phyloP scores from a whole-genome alignment of 345 rosid species.

The Salix caprea region DNA sequence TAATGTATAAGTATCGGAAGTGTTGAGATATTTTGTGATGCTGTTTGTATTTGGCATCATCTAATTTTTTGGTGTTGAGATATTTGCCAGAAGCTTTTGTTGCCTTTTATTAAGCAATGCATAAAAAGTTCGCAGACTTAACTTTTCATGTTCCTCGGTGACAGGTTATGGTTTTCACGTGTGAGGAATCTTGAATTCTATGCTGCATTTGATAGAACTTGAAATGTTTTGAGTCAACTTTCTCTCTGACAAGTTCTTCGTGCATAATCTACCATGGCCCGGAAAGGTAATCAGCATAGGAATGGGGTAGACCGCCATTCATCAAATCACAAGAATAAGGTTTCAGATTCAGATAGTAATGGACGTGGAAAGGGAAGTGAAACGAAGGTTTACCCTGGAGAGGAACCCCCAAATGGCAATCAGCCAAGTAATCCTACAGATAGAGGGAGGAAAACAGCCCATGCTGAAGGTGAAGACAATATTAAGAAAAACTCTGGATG shows the following conservation, averaged over 20 bases:
- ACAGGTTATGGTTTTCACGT: slow-evolving; percentile 21
- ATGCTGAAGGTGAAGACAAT: slow-evolving; percentile 30
- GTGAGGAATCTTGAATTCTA: background rate
- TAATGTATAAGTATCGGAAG: background rate
- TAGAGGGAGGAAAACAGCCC: slow-evolving; percentile 13
- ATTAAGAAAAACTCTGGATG: slow-evolving; percentile 25
- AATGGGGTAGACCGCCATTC: slow-evolving; percentile 57
- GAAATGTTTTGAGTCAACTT: slow-evolving; percentile 21
- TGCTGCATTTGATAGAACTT: background rate
- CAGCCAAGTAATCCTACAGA: slow-evolving; percentile 29
- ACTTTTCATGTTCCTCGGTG: slow-evolving; percentile 9
- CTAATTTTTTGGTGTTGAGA: background rate
- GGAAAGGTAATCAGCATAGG: slow-evolving; percentile 75
- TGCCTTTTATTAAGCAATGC: background rate
- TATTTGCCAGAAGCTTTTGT: background rate
- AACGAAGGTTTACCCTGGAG: slow-evolving; percentile 38
- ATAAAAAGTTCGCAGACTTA: background rate
- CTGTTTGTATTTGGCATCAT: background rate
- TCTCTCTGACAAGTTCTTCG: slow-evolving; percentile 1
- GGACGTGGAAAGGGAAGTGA: slow-evolving; percentile 43
- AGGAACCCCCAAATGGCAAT: slow-evolving; percentile 41
- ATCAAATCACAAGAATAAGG: slow-evolving; percentile 45
- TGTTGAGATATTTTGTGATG: background rate
- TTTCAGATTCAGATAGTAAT: slow-evolving; percentile 42
- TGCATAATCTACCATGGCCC: slow-evolving; percentile 53